Evolutionary conservation across 352 stramenopile genomes (phyloP), one percentile per base, ranked within the genome.

Genomic region (Pythium plurisporium): DNA sequence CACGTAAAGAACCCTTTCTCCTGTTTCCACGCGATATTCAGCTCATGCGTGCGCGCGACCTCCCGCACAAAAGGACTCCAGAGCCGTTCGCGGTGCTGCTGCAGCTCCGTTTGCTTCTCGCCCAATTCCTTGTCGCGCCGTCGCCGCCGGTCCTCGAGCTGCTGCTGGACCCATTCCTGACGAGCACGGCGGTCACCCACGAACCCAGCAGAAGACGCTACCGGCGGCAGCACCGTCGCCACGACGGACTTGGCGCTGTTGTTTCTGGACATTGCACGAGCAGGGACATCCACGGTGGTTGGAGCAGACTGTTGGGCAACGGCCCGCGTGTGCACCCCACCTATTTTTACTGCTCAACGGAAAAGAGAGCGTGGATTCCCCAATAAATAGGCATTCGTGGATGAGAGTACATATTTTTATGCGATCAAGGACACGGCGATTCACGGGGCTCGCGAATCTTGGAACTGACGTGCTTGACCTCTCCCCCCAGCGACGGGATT

Each of bases 21-120:
- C 25, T 82, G 43, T 47, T 88, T 82, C 77, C 80, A 90, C 2
- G 80, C 75, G 14, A 90, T 65, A 29, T 90, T 90, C 47, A 90
- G 69, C 46, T 88, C 77, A 38, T 74, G 73, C 0, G 70, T 73
- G 14, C 60, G 43, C 22, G 61, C 65, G 7, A 70, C 67, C 30
- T 79, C 48, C 10, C 46, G 62, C 1, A 69, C 46, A 48, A 77
- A 87, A 8, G 77, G 75, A 27, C 55, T 67, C 80, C 80, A 90
- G 3, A 84, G 59, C 22, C 65, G 59, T 26, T 81, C 50, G 12
- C 76, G 67, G 23, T 62, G 64, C 9, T 67, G 37, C 30, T 76
- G 44, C 10, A 74, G 46, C 30, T 74, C 73, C 23, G 43, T 44
- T 2, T 58, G 53, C 42, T 71, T 59, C 38, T 76, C 44, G 1